These are phyloP conservation scores for Alternaria rosae DNA, from an alignment of 2,329 filamentous ascomycete species.

Conservation along the genomic window DNA sequence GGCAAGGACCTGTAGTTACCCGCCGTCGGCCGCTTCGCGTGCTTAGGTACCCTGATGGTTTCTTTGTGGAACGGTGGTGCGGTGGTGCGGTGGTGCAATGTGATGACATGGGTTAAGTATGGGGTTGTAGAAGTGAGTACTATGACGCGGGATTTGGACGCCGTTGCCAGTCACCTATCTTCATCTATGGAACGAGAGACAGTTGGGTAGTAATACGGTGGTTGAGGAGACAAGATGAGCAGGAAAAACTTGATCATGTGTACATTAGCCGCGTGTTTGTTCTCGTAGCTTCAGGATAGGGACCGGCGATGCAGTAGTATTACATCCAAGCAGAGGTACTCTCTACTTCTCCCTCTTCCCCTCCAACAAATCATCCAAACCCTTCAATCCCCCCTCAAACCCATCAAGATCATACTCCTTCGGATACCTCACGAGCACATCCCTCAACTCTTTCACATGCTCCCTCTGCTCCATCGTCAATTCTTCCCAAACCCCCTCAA, in stretches of 20 bases:
- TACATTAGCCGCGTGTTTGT: too few species aligned
- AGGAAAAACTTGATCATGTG: too few species aligned
- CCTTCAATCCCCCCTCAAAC: conserved; percentile 76
- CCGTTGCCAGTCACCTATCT: neutral
- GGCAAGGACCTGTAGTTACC: neutral
- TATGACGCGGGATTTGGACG: neutral
- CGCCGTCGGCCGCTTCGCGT: neutral
- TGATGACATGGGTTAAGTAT: neutral
- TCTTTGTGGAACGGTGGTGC: neutral
- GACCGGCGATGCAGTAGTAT: neutral
- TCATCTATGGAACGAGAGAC: too few species aligned
- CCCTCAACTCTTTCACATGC: conserved; percentile 79
- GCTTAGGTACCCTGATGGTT: conserved; percentile 9
- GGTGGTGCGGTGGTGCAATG: neutral
- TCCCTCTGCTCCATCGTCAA: conserved; percentile 78
- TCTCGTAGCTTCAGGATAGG: too few species aligned
- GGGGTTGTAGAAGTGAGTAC: neutral
- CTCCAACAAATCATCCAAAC: conserved; percentile 56
- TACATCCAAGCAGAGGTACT: neutral
- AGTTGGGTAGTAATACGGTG: too few species aligned
- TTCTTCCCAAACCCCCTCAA: conserved; percentile 89
- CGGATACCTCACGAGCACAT: conserved; percentile 84
- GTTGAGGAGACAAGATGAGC: too few species aligned
- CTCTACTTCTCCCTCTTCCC: conserved; percentile 20
- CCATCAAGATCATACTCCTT: conserved; percentile 86